Evolutionary conservation across 345 rosid species (phyloP), one percentile per base, ranked within the genome.

Genomic region (Microcos paniculata): DNA sequence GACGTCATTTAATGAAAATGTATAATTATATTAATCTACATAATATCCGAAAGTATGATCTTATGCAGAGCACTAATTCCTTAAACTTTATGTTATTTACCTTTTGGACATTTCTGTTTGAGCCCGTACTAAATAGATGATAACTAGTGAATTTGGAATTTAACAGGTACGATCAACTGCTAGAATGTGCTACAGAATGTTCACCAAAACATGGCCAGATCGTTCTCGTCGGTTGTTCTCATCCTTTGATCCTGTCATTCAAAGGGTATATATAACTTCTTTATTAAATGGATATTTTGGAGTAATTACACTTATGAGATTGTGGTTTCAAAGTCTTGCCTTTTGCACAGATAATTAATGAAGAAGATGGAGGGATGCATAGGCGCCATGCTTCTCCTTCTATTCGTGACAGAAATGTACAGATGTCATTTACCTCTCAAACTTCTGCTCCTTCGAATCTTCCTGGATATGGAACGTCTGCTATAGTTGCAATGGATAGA

Each of bases 151-250:
- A 51, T 75, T 59, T 72, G 48, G 67, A 61, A 75, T 72, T 70
- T 83, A 73, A 76, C 90, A 96, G 99, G 99, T 96, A 38, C 85
- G 99, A 66, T 89, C 99, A 67, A 93, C 91, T 75, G 97, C 99
- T 69, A 88, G 99, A 84, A 96, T 88, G 94, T 96, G 99, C 91
- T 96, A 96, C 84, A 88, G 97, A 86, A 85, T 96, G 94, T 96
- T 93, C 85, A 86, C 97, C 74, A 96, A 92, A 83, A 96, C 99
- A 23, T 96, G 99, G 99, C 98, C 98, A 46, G 98, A 92, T 76
- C 97, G 98, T 64, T 92, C 99, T n/a, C 93, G 95, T 55, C 95
- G 95, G 75, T 85, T 96, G 77, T 93, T 93, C 88, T 84, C 87
- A 70, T 93, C 93, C 73, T 93, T 96, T 84, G 99, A 96, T 85